Conservation (phyloP, 768 basidiomycete species). For the Asterophora lycoperdoides region DNA sequence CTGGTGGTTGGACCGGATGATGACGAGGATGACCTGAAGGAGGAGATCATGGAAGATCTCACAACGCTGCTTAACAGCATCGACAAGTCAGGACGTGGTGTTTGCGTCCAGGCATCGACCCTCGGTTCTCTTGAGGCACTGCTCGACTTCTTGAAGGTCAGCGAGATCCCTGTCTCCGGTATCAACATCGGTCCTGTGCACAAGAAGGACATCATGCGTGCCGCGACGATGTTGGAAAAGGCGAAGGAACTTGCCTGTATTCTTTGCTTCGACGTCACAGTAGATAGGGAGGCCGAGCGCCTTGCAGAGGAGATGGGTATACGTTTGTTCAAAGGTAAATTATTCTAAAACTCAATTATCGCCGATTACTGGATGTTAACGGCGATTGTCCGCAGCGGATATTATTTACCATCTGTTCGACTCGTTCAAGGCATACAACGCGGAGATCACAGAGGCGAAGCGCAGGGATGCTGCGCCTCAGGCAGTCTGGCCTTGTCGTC, state of each 20-base stretch:
- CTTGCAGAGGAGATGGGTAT: conserved; percentile 94
- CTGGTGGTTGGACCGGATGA: conserved; percentile 93
- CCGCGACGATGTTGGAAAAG: conserved; percentile 91
- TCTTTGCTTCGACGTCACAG: conserved; percentile 92
- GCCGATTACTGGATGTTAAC: neutral
- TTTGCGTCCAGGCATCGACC: conserved; percentile 96
- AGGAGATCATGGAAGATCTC: conserved; percentile 96
- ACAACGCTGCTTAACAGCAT: conserved; percentile 84
- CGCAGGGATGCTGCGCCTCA: conserved; percentile 87
- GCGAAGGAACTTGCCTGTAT: conserved; percentile 94
- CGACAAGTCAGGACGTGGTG: conserved; percentile 93
- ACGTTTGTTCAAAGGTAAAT: conserved; percentile 86
- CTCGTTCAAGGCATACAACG: conserved; percentile 91
- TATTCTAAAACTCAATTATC: neutral
- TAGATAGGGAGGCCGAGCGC: conserved; percentile 91
- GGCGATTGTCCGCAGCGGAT: conserved; percentile 57
- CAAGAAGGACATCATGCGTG: conserved; percentile 91
- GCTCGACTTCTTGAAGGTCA: conserved; percentile 88
- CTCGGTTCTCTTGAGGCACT: conserved; percentile 96
- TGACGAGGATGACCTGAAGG: conserved; percentile 91
- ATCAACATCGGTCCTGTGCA: conserved; percentile 98
- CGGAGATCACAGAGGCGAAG: conserved; percentile 89
- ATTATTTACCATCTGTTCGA: conserved; percentile 99
- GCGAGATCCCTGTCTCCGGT: conserved; percentile 96
- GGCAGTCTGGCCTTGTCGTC: conserved; percentile 94